Percentiles rank a stretch among this genome's conserved stretches.
These are phyloP conservation scores for Pseudopediastrum boryanum DNA, from an alignment of 139 green algal genomes.

Conservation along the genomic window DNA sequence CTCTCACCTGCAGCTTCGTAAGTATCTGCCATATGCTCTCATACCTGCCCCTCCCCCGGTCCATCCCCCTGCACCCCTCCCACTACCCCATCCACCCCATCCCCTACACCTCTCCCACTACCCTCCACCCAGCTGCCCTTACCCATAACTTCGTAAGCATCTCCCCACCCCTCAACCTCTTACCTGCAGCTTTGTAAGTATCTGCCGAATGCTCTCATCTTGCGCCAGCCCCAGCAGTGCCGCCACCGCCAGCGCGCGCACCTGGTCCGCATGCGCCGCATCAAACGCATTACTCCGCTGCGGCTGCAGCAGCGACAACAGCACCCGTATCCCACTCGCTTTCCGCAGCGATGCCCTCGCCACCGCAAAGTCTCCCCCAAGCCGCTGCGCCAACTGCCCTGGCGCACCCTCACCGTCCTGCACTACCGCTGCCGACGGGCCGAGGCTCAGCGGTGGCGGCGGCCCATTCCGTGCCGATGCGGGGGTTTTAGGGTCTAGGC, in stretches of 20 bases:
- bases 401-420: background rate
- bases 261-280: conserved; percentile 24
- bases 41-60: background rate
- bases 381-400: conserved; percentile 8
- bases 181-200: conserved; percentile 77
- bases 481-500: too few species aligned
- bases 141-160: background rate
- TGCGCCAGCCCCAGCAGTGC: conserved; percentile 49
- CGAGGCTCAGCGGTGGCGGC: conserved; percentile 38
- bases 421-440: conserved; percentile 20
- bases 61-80: background rate
- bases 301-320: conserved; percentile 58
- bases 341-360: conserved; percentile 54
- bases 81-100: background rate
- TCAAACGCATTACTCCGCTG: conserved; percentile 16
- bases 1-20: conserved; percentile 68
- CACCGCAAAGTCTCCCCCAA: conserved; percentile 54
- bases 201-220: conserved; percentile 59
- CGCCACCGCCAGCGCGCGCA: conserved; percentile 52
- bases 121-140: background rate
- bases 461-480: too few species aligned
- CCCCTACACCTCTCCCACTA: background rate
- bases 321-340: conserved; percentile 62
- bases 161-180: background rate
- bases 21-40: conserved; percentile 70